A percentile compares a stretch with the other conserved stretches of the same genome.
These are phyloP conservation scores for Termitomyces sp. DNA, from an alignment of 768 basidiomycete genomes.

Conservation along the genomic window DNA sequence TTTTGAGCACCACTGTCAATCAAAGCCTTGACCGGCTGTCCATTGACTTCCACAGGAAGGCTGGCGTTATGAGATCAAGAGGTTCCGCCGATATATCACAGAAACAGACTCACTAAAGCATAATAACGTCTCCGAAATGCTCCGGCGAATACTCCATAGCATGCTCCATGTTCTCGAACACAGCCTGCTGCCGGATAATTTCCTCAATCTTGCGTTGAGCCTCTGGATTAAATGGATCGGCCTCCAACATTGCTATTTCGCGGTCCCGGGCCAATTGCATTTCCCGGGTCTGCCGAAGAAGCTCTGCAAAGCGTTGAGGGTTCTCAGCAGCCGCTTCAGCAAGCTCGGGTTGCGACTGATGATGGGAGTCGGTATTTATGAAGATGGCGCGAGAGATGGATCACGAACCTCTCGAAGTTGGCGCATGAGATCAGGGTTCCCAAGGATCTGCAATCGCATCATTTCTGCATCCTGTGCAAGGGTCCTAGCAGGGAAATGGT, in stretches of 20 bases:
- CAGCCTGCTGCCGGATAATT: constrained; percentile 82
- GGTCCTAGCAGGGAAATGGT: constrained; percentile 38
- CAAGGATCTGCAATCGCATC: constrained; percentile 85
- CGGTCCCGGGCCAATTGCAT: constrained; percentile 55
- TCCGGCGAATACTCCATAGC: constrained; percentile 94
- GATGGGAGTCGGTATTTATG: background rate
- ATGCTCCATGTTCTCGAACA: constrained; percentile 90
- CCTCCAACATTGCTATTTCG: constrained; percentile 68
- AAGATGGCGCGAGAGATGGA: background rate
- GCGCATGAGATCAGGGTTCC: constrained; percentile 76
- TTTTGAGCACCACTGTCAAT: constrained; percentile 97
- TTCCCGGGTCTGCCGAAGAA: constrained; percentile 59
- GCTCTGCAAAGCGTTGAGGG: constrained; percentile 71
- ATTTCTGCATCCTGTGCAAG: constrained; percentile 83
- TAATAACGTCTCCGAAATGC: constrained; percentile 88
- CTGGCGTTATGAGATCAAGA: constrained; percentile 32
- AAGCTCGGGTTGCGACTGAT: constrained; percentile 78
- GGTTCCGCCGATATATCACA: background rate
- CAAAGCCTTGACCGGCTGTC: constrained; percentile 87
- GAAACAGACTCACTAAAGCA: constrained; percentile 80
- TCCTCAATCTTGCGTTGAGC: constrained; percentile 94
- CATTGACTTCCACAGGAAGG: constrained; percentile 91
- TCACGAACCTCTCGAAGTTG: constrained; percentile 62
- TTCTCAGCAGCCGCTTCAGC: constrained; percentile 66
- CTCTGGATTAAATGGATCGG: constrained; percentile 89